phyloP scores from a whole-genome alignment of 306 rosid species.

The Citrullus mucosospermus region DNA sequence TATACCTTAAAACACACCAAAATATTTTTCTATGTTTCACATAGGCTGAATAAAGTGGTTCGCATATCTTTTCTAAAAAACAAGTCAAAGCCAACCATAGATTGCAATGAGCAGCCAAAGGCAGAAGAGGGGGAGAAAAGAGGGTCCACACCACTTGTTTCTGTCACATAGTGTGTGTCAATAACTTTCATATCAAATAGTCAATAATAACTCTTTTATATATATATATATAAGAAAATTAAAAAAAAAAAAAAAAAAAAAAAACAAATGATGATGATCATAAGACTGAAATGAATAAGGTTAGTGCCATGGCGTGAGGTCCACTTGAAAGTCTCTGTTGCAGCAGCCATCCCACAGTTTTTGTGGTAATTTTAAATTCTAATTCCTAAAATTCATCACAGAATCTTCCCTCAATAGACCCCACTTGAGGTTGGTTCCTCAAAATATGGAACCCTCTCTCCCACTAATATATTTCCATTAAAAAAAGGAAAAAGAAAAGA shows the following conservation, averaged over 20 bases:
- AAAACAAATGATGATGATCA: not conserved
- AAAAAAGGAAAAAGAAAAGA: no score
- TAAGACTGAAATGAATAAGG: not conserved
- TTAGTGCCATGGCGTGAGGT: not conserved
- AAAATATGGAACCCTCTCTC: slow-evolving; percentile 1
- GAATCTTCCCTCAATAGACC: not conserved
- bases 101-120: not conserved
- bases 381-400: not conserved
- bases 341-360: not conserved
- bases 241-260: no score
- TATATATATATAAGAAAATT: no score
- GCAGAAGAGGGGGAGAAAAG: not conserved
- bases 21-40: no score
- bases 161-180: not conserved
- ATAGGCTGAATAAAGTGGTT: no score
- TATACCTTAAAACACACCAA: no score
- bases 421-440: not conserved
- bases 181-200: not conserved
- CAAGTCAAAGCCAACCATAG: not conserved
- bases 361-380: not conserved
- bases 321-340: slow-evolving; percentile 2
- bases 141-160: not conserved
- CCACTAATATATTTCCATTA: not conserved
- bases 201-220: not conserved
- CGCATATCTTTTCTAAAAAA: no score